These are phyloP conservation scores for Primulina huaijiensis DNA, from an alignment of 257 asterid genomes.

Conservation along the genomic window DNA sequence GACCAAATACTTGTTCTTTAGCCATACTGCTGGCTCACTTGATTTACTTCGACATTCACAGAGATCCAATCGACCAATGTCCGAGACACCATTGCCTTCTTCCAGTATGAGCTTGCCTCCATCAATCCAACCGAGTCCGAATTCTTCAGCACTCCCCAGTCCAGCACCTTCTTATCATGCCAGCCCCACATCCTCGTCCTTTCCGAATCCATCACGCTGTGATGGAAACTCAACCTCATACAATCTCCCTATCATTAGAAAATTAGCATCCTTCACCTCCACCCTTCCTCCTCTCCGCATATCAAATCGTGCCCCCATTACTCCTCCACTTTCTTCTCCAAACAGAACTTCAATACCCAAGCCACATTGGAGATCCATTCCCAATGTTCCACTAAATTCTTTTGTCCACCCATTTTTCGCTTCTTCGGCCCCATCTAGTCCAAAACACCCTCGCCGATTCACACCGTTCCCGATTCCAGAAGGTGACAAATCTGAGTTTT, in stretches of 20 bases:
- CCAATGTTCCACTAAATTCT: constrained; percentile 39
- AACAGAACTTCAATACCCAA: constrained; percentile 61
- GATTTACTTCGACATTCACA: constrained; percentile 19
- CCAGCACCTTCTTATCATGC: constrained; percentile 76
- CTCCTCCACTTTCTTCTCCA: constrained; percentile 89
- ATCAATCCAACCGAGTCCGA: constrained; percentile 65
- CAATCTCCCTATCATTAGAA: constrained; percentile 51
- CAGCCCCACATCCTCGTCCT: constrained; percentile 68
- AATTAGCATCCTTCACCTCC: constrained; percentile 42
- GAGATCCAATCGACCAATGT: constrained; percentile 56
- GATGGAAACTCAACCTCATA: constrained; percentile 50
- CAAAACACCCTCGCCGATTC: constrained; percentile 52
- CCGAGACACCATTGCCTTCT: constrained; percentile 35
- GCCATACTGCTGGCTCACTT: constrained; percentile 11
- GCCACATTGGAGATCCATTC: constrained; percentile 55
- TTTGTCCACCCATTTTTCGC: constrained; percentile 53
- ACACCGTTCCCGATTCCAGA: constrained; percentile 73
- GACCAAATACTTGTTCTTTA: neutral
- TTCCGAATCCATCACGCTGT: constrained; percentile 65
- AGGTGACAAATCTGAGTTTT: constrained; percentile 55
- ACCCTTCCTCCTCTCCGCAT: constrained; percentile 64
- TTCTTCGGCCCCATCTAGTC: constrained; percentile 84
- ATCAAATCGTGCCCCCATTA: constrained; percentile 84
- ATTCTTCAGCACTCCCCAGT: constrained; percentile 62
- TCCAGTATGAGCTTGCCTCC: constrained; percentile 45